Base-by-base conservation (phyloP, 495 filamentous ascomycete genomes). In the Penicillium cataractarum region DNA sequence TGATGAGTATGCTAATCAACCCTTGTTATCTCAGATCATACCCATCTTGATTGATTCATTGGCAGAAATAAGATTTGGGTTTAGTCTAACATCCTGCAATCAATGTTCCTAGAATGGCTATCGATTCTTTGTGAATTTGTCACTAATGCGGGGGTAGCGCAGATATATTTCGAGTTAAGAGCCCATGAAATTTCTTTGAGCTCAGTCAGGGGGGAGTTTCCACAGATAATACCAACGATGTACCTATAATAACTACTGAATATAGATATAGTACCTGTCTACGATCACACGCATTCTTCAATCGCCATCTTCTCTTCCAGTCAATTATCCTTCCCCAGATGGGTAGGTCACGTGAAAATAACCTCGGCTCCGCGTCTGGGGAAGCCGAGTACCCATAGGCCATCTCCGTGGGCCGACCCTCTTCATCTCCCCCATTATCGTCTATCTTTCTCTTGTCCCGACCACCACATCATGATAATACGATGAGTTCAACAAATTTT, bases 401-500 rank as follows among this genome's bases (percentile, higher is more conserved):
- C 55, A 58, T 58, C 51, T 57, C 67, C 49, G 46, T 35, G 13
- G 33, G 26, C 48, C 24, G 5, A 51, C 58, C 55, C 52, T 58
- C 58, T 35, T 31, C 44, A 66, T 50, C 60, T 66, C 42, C 55
- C 57, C 33, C 59, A 29, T 55, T 61, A 32, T 21, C 17, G 5
- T 37, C 39, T 50, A 15, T 21, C 48, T 21, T 31, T 52, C 27
- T 24, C 24, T 52, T 27, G 12, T 26, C 33, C 9, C 33, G 37
- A 15, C 21, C 22, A 60, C 22, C 66, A 55, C 67, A 72, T 61
- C 22, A 82, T 82, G 78, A 69, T 75, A 48, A 62, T 71, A 76
- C 77, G 68, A 92, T 92, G 89, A 87, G 84, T 71, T 86, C 87
- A 55, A 81, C 88, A 69, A 89, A 92, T 65, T 97, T 97, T 74